phyloP scores from a whole-genome alignment of 2,329 filamentous ascomycete genomes.

The Bisporella sp. region DNA sequence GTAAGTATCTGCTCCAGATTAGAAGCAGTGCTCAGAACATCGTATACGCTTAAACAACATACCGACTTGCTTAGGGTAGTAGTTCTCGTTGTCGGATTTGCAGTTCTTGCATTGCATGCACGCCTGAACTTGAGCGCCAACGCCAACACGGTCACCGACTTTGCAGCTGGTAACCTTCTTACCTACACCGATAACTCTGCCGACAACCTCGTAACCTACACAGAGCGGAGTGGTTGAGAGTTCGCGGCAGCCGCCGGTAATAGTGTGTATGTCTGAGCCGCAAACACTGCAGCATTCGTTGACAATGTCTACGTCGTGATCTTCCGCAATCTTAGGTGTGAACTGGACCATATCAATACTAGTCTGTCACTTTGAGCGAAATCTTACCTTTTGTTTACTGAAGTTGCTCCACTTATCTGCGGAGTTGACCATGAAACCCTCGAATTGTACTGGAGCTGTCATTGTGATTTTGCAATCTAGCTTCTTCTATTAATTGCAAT shows the following conservation, averaged over 20 bases:
- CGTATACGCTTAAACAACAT: not conserved
- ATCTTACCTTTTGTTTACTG: slow-evolving; percentile 16
- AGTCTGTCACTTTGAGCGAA: not conserved
- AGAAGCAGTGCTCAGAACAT: not conserved
- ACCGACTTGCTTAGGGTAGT: slow-evolving; percentile 14
- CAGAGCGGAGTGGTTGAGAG: slow-evolving; percentile 3
- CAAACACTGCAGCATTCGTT: slow-evolving; percentile 64
- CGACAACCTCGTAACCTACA: slow-evolving; percentile 42
- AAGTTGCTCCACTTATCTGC: slow-evolving; percentile 20
- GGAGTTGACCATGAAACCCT: slow-evolving; percentile 47
- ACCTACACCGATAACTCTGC: slow-evolving; percentile 39
- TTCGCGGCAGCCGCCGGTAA: slow-evolving; percentile 27
- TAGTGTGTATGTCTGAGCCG: slow-evolving; percentile 64
- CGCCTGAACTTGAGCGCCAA: slow-evolving; percentile 44
- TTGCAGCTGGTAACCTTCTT: slow-evolving; percentile 48
- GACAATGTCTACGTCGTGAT: slow-evolving; percentile 81
- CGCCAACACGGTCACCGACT: slow-evolving; percentile 43
- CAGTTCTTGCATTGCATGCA: slow-evolving; percentile 26
- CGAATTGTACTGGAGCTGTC: slow-evolving; percentile 47
- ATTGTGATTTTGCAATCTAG: slow-evolving; percentile 6
- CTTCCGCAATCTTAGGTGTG: slow-evolving; percentile 76
- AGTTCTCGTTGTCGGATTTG: slow-evolving; percentile 20
- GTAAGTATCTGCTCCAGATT: slow-evolving; percentile 8
- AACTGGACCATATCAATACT: slow-evolving; percentile 7
- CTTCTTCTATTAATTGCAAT: not conserved